Percentiles rank a stretch among this genome's conserved stretches.
These are phyloP conservation scores for Yamadazyma sp. DNA, from an alignment of 1,139 yeast species.

Conservation along the genomic window DNA sequence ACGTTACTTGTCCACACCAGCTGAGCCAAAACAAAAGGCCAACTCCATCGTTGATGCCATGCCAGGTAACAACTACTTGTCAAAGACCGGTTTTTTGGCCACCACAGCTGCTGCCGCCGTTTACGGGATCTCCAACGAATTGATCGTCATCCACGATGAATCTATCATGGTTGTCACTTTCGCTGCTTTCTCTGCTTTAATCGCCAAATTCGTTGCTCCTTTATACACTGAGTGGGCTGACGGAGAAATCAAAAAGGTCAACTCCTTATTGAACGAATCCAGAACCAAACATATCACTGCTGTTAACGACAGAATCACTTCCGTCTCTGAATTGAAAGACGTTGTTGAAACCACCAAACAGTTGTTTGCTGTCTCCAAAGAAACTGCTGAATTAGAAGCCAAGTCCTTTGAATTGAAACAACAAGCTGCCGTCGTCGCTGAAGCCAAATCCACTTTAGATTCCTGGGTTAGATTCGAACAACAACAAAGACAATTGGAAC, in stretches of 20 bases:
- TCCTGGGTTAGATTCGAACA: slow-evolving; percentile 99
- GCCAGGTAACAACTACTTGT: slow-evolving; percentile 85
- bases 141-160: slow-evolving; percentile 93
- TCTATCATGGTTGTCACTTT: slow-evolving; percentile 76
- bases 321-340: slow-evolving; percentile 86
- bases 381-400: slow-evolving; percentile 92
- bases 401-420: slow-evolving; percentile 91
- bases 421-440: slow-evolving; percentile 78
- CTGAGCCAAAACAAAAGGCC: slow-evolving; percentile 91
- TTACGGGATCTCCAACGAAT: slow-evolving; percentile 91
- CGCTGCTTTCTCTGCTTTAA: slow-evolving; percentile 69
- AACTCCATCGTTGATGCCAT: slow-evolving; percentile 84
- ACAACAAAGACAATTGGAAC: slow-evolving; percentile 95
- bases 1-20: slow-evolving; percentile 65
- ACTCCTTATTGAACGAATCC: slow-evolving; percentile 79
- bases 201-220: slow-evolving; percentile 90
- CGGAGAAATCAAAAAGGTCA: slow-evolving; percentile 82
- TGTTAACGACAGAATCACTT: slow-evolving; percentile 86
- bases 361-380: slow-evolving; percentile 90
- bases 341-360: slow-evolving; percentile 90
- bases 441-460: slow-evolving; percentile 94
- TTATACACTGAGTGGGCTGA: slow-evolving; percentile 94
- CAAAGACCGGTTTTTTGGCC: slow-evolving; percentile 94
- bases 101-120: slow-evolving; percentile 92
- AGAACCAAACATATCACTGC: slow-evolving; percentile 90